phyloP scores from a whole-genome alignment of 352 stramenopile species.

The Peronospora farinosa region DNA sequence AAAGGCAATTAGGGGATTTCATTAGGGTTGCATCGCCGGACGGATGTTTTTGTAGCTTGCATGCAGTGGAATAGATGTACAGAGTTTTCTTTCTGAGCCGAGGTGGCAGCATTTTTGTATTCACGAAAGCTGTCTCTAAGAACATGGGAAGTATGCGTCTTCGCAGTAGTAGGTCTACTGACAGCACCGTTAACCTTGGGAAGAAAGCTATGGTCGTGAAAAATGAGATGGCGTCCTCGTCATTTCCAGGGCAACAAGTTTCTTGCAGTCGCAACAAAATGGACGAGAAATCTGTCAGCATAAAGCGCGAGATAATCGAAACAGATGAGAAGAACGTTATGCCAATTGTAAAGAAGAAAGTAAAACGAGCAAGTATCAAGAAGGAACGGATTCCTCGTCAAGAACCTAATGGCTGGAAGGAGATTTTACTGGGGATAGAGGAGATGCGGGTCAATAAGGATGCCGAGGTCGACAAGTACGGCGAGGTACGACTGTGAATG shows the following conservation, averaged over 20 bases:
- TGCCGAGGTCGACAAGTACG: slow-evolving; percentile 67
- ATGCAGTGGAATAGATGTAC: too few relatives aligned
- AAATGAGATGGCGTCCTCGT: slow-evolving; percentile 1
- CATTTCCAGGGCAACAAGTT: background rate
- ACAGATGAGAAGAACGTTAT: slow-evolving; percentile 5
- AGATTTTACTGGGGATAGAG: slow-evolving; percentile 53
- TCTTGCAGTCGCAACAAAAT: slow-evolving; percentile 4
- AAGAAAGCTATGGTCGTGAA: slow-evolving; percentile 11
- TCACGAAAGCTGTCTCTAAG: background rate
- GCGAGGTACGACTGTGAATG: slow-evolving; percentile 35
- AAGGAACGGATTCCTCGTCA: slow-evolving; percentile 23
- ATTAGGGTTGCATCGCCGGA: too few relatives aligned
- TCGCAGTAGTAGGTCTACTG: slow-evolving; percentile 16
- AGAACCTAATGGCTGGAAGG: slow-evolving; percentile 47
- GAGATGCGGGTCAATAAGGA: slow-evolving; percentile 57
- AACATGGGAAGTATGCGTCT: slow-evolving; percentile 30
- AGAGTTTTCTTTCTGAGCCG: background rate
- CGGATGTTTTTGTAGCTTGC: too few relatives aligned
- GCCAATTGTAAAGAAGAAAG: slow-evolving; percentile 13
- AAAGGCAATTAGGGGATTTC: too few relatives aligned
- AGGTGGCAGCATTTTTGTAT: background rate
- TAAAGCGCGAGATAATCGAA: slow-evolving; percentile 27
- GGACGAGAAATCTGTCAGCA: slow-evolving; percentile 2
- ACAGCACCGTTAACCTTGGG: slow-evolving; percentile 2
- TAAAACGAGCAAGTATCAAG: slow-evolving; percentile 2